Evolutionary conservation across 2,329 filamentous ascomycete genomes (phyloP).

Genomic region (Hypomyces perniciosus): DNA sequence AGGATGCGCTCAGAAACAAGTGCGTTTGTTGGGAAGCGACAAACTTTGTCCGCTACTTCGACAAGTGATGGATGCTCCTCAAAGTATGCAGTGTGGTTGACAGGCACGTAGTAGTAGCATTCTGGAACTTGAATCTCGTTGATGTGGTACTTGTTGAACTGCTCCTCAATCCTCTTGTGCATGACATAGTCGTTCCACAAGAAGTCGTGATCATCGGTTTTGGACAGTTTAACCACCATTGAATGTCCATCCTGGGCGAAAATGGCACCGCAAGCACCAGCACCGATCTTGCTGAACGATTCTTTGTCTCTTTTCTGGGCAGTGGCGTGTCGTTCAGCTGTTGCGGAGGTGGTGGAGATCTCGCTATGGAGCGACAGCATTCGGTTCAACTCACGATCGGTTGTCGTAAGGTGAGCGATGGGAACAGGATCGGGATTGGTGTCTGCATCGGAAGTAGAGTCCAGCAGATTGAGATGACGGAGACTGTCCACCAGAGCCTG

Average conservation of each 20-base stretch:
- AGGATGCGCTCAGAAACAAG: constrained; percentile 21
- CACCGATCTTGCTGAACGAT: constrained; percentile 18
- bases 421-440: no score
- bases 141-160: constrained; percentile 1
- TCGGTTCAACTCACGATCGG: no score
- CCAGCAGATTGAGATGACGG: no score
- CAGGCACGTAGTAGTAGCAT: constrained; percentile 2
- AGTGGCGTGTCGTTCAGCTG: no score
- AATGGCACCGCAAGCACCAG: constrained; percentile 17
- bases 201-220: neutral
- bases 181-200: constrained; percentile 14
- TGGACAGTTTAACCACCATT: constrained; percentile 15
- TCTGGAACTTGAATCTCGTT: constrained; percentile 5
- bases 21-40: constrained; percentile 16
- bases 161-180: constrained; percentile 1
- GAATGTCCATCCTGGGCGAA: constrained; percentile 9
- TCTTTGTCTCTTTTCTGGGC: no score
- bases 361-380: no score
- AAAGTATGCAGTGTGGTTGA: constrained; percentile 7
- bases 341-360: no score
- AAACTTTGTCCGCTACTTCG: constrained; percentile 5
- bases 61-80: neutral
- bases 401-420: no score
- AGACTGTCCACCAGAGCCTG: no score
- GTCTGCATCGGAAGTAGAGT: no score